A percentile compares a stretch with the other conserved stretches of the same genome.
These are phyloP conservation scores for Cercospora beticola DNA, from an alignment of 2,329 filamentous ascomycete species.

Conservation along the genomic window DNA sequence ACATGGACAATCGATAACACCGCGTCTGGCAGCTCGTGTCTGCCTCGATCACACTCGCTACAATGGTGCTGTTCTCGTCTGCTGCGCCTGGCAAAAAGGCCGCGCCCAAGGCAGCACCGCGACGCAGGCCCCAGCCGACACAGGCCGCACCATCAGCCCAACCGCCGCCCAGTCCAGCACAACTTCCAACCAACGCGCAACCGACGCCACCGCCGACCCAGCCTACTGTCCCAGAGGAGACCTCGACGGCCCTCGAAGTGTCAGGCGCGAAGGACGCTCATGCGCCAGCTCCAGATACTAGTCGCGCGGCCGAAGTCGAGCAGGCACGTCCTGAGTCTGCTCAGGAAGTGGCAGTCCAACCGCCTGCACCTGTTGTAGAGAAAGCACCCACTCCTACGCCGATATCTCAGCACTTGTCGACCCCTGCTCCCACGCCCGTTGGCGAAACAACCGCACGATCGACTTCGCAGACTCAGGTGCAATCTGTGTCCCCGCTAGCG, in stretches of 20 bases:
- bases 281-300: constrained; percentile 19
- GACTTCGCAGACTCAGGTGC: neutral
- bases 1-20: constrained; percentile 4
- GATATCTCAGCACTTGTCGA: neutral
- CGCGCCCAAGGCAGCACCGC: constrained; percentile 48
- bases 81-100: constrained; percentile 53
- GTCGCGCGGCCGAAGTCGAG: constrained; percentile 17
- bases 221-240: constrained; percentile 4
- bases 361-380: neutral
- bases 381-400: neutral
- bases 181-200: constrained; percentile 14
- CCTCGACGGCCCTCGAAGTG: neutral
- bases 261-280: constrained; percentile 9
- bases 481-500: neutral
- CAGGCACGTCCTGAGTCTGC: neutral
- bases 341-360: neutral
- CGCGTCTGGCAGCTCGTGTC: constrained; percentile 15
- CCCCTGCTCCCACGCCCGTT: neutral
- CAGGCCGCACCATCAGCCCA: constrained; percentile 22
- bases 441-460: neutral
- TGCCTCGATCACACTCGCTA: constrained; percentile 6
- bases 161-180: constrained; percentile 2
- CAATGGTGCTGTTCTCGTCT: constrained; percentile 53
- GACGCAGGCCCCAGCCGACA: constrained; percentile 41
- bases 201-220: constrained; percentile 25